A percentile compares a stretch with the other conserved stretches of the same genome.
Evolutionary conservation across 2,329 filamentous ascomycete genomes (phyloP).

Genomic region (Calonectria ilicicola): DNA sequence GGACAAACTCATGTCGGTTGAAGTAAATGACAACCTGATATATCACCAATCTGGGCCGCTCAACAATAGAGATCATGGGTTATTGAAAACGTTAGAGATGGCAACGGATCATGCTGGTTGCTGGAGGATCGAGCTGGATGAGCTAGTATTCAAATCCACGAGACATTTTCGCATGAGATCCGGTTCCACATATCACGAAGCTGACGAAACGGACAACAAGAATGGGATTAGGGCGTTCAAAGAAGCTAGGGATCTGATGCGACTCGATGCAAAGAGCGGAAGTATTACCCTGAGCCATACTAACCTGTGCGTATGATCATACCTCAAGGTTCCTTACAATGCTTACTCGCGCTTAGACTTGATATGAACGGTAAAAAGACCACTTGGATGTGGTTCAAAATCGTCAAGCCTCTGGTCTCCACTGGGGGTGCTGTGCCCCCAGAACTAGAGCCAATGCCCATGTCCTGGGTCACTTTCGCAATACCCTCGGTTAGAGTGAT

Average conservation of each 20-base stretch:
- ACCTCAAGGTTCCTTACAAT: background rate
- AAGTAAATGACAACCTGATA: background rate
- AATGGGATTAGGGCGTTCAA: background rate
- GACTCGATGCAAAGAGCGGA: slow-evolving; percentile 2
- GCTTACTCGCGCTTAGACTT: background rate
- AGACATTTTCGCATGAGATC: background rate
- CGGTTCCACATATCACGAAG: too few relatives aligned
- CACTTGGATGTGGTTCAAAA: slow-evolving; percentile 24
- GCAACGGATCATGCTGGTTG: slow-evolving; percentile 34
- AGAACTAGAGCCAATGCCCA: slow-evolving; percentile 13
- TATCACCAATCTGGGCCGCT: background rate
- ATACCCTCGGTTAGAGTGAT: slow-evolving; percentile 7
- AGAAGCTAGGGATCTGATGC: background rate
- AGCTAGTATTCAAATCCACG: slow-evolving; percentile 31
- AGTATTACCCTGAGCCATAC: slow-evolving; percentile 12
- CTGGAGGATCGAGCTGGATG: slow-evolving; percentile 38
- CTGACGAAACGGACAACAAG: background rate
- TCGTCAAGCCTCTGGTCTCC: slow-evolving; percentile 9
- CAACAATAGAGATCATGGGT: background rate
- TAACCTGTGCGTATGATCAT: background rate
- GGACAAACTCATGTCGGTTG: slow-evolving; percentile 19
- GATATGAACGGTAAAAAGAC: background rate
- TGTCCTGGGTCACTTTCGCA: slow-evolving; percentile 8
- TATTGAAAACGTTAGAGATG: slow-evolving; percentile 31
- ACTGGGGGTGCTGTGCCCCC: background rate